Evolutionary conservation across 1,139 yeast species (phyloP).

Genomic region (Suhomyces atakaporum): DNA sequence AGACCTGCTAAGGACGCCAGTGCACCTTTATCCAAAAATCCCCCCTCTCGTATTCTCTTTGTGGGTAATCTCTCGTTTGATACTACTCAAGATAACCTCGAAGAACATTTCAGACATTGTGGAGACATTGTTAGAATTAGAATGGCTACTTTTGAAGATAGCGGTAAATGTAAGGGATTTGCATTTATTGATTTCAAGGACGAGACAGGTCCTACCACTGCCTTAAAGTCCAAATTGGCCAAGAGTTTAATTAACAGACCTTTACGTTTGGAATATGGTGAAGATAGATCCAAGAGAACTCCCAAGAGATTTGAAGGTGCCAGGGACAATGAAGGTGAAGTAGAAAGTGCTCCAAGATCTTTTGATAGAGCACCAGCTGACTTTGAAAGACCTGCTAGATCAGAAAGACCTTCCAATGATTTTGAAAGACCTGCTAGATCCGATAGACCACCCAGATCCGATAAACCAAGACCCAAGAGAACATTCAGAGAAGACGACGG

Average conservation of each 20-base stretch:
- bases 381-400: conserved; percentile 36
- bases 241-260: conserved; percentile 71
- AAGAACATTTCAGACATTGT: conserved; percentile 72
- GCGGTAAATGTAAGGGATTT: conserved; percentile 96
- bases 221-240: conserved; percentile 72
- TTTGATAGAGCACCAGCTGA: conserved; percentile 34
- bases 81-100: conserved; percentile 78
- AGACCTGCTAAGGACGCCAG: conserved; percentile 66
- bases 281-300: conserved; percentile 83
- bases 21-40: conserved; percentile 59
- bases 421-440: conserved; percentile 2
- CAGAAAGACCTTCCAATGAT: conserved; percentile 9
- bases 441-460: neutral
- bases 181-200: conserved; percentile 87
- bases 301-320: conserved; percentile 32
- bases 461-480: conserved; percentile 20
- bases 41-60: conserved; percentile 85
- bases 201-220: conserved; percentile 79
- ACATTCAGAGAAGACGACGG: conserved; percentile 18
- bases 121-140: conserved; percentile 82
- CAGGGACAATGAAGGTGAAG: neutral
- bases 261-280: conserved; percentile 89
- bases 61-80: conserved; percentile 94
- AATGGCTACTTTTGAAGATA: conserved; percentile 96
- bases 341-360: too few species aligned